Evolutionary conservation across 2,329 filamentous ascomycete genomes (phyloP), one percentile per base, ranked within the genome.

Genomic region (Apiospora koreana): DNA sequence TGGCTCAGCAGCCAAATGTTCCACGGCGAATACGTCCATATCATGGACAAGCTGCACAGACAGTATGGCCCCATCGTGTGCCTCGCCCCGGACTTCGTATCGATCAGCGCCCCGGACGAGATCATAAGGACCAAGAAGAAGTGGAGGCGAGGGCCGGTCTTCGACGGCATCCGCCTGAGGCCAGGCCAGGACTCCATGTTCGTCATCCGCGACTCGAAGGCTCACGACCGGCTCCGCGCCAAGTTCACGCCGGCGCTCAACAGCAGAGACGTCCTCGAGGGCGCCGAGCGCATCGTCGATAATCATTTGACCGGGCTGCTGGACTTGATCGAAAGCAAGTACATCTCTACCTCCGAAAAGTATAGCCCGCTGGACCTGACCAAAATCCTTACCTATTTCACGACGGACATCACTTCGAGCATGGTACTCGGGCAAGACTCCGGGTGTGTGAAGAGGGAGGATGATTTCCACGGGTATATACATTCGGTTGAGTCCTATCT

Each of bases 381-480:
- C 3, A 66, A 45, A 31, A 16, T 46, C 41, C 7, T 66, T 41
- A 66, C 64, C 23, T 66, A 21, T 31, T 18, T 66, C 41, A 66
- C 64, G 2, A 66, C 64, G 6, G 64, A 66, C 14, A 66, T 31
- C 23, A 66, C 43, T 28, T 66, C 64, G 2, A 45, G 41, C 16
- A 28, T 66, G 41, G 41, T 23, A 10, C 41, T 66, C 14, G 64
- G 64, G 14, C 23, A 66, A 8, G 64, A 66, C 14, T 66, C 43
- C 43, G 41, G 28, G 41, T 66, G 64, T 31, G 10, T 66, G 14
- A 23, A 66, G 23, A 43, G 64, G 16, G 64, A 66, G 8, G 41
- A 66, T 14, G 64, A 46, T 31, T 66, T 46, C 41, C 64, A 66
- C 21, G 64, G 64, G 64, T 66, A 66, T 23, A 43, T 45, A 4